phyloP scores from a whole-genome alignment of 768 basidiomycete species.

The Mrakia gelida region DNA sequence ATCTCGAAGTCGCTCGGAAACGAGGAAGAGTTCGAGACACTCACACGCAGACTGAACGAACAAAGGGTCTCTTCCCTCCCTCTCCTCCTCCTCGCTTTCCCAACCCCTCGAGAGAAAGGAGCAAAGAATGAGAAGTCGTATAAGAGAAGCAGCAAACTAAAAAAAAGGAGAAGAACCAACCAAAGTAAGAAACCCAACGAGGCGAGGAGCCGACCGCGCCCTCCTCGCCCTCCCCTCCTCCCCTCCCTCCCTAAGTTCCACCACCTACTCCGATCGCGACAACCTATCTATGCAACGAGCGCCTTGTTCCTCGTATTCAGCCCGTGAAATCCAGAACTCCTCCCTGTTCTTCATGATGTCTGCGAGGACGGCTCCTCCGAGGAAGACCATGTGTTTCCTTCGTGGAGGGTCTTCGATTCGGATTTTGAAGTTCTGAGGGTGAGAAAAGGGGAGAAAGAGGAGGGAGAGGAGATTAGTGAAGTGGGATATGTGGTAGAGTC shows the following conservation, averaged over 20 bases:
- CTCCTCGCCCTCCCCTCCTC: too few species aligned
- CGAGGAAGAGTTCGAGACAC: too few species aligned
- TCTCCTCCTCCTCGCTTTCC: neutral
- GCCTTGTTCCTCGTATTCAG: too few species aligned
- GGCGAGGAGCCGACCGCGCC: too few species aligned
- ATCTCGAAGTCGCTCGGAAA: too few species aligned
- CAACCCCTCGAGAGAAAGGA: too few species aligned
- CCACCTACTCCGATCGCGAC: neutral
- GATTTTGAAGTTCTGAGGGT: constrained; percentile 97
- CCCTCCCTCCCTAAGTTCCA: too few species aligned
- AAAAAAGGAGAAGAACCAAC: neutral
- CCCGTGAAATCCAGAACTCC: constrained; percentile 93
- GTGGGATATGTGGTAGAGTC: too few species aligned
- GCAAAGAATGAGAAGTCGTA: too few species aligned
- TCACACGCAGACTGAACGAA: too few species aligned
- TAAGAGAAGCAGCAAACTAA: neutral
- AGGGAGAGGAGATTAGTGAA: neutral
- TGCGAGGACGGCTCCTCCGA: constrained; percentile 95
- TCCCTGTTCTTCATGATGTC: constrained; percentile 96
- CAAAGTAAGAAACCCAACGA: neutral
- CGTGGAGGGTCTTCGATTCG: constrained; percentile 96
- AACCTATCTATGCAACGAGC: neutral
- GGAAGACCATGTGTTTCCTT: constrained; percentile 98
- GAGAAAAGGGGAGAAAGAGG: neutral
- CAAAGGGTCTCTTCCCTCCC: too few species aligned